A percentile compares a stretch with the other conserved stretches of the same genome.
Evolutionary conservation across 1,284 basidiomycete species (phyloP).

Genomic region (Tilletiaria anomala): DNA sequence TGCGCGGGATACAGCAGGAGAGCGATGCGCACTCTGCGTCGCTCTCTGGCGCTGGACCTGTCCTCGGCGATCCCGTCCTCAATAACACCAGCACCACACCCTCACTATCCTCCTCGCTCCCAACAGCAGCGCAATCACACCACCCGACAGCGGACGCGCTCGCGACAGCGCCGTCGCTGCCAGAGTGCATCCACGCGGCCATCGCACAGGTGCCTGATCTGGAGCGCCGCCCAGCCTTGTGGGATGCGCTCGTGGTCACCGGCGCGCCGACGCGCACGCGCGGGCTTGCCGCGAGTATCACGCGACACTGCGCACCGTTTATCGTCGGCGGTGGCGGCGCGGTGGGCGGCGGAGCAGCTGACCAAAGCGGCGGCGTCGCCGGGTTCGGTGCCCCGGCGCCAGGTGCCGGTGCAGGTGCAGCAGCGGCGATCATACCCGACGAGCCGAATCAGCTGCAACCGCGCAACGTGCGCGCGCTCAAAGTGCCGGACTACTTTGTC

Average conservation of each 20-base stretch:
- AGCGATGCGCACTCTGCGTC: no score
- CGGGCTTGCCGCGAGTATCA: conserved; percentile 21
- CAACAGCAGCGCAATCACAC: no score
- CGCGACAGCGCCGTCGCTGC: no score
- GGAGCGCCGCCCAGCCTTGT: conserved; percentile 23
- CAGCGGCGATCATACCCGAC: background rate
- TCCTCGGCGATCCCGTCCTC: conserved; percentile 1
- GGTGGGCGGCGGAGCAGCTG: background rate
- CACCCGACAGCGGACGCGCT: no score
- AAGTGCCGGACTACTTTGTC: conserved; percentile 36
- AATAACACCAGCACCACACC: no score
- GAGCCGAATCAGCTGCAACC: conserved; percentile 19
- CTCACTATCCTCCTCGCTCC: no score
- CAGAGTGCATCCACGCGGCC: no score
- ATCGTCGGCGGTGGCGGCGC: conserved; percentile 2
- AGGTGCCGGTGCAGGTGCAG: conserved; percentile 2
- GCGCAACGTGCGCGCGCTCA: conserved; percentile 22
- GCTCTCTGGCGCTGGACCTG: conserved; percentile 9
- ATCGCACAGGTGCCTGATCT: no score
- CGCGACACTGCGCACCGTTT: conserved; percentile 12
- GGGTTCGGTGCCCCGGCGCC: no score
- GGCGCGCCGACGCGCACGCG: conserved; percentile 18
- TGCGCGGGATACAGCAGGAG: no score
- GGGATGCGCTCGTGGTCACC: conserved; percentile 33
- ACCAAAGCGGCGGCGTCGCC: background rate